These are phyloP conservation scores for Puya raimondii DNA, from an alignment of 176 grass and related monocot species.

Conservation along the genomic window DNA sequence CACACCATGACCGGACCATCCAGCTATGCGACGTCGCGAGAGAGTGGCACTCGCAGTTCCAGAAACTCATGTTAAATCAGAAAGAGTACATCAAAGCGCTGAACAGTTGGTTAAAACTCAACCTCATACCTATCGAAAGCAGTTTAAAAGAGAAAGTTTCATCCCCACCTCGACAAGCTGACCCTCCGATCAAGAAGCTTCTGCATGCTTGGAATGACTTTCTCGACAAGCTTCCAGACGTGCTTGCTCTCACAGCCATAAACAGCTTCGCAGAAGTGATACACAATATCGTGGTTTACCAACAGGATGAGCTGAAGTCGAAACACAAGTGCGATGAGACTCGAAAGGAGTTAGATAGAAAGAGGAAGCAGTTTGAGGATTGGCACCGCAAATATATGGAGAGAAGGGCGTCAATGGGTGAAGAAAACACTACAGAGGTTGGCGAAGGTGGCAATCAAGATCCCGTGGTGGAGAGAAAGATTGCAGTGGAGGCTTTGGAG, in stretches of 20 bases:
- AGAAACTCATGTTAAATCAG: constrained; percentile 67
- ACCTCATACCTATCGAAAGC: constrained; percentile 81
- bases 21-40: constrained; percentile 49
- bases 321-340: constrained; percentile 58
- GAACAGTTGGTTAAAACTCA: constrained; percentile 78
- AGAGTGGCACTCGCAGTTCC: constrained; percentile 67
- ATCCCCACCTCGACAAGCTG: constrained; percentile 50
- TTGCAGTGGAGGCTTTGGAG: constrained; percentile 42
- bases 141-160: constrained; percentile 79
- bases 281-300: constrained; percentile 51
- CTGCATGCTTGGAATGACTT: constrained; percentile 73
- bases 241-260: constrained; percentile 59
- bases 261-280: constrained; percentile 64
- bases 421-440: constrained; percentile 15
- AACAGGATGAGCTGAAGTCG: constrained; percentile 50
- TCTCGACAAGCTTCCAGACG: constrained; percentile 64
- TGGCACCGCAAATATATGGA: constrained; percentile 56
- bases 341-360: constrained; percentile 43
- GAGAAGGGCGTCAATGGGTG: constrained; percentile 34
- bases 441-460: constrained; percentile 34
- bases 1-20: constrained; percentile 41
- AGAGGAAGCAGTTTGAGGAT: constrained; percentile 50
- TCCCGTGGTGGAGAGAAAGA: constrained; percentile 43
- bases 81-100: constrained; percentile 73
- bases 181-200: constrained; percentile 65